phyloP scores from a whole-genome alignment of 306 rosid genomes.

The Trifolium fragiferum region DNA sequence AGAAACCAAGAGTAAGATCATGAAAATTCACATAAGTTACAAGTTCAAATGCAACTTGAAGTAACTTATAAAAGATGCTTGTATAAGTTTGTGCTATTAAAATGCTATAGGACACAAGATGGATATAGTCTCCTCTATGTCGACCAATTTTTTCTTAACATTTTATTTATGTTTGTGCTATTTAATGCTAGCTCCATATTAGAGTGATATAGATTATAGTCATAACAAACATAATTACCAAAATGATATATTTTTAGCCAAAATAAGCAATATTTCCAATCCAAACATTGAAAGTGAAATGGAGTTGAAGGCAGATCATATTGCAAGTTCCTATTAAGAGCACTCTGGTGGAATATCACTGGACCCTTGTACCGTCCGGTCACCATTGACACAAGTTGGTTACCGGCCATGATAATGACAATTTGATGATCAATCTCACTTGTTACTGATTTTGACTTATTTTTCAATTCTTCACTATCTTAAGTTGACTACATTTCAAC shows the following conservation, averaged over 20 bases:
- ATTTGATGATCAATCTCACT: constrained; percentile 43
- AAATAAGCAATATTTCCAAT: constrained; percentile 24
- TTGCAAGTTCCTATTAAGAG: constrained; percentile 51
- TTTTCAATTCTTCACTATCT: constrained; percentile 30
- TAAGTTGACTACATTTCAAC: constrained; percentile 43
- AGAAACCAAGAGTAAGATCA: too few species aligned
- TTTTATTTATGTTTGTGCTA: background rate
- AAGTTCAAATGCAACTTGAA: too few species aligned
- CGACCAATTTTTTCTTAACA: background rate
- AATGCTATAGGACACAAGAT: too few species aligned
- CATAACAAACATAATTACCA: constrained; percentile 43
- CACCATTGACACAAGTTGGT: constrained; percentile 46
- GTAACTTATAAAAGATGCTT: too few species aligned
- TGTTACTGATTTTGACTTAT: constrained; percentile 39
- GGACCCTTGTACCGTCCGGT: constrained; percentile 51
- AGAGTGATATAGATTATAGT: constrained; percentile 33
- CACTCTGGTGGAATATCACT: constrained; percentile 52
- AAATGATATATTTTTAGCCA: constrained; percentile 39
- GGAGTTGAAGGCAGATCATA: constrained; percentile 40
- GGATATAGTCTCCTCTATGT: background rate
- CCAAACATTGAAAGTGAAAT: constrained; percentile 26
- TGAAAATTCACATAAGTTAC: too few species aligned
- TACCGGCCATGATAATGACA: constrained; percentile 60
- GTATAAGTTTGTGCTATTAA: too few species aligned
- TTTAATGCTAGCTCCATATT: constrained; percentile 37